Evolutionary conservation across 805 yeast genomes (phyloP).

Genomic region (Yamadazyma kitorensis): DNA sequence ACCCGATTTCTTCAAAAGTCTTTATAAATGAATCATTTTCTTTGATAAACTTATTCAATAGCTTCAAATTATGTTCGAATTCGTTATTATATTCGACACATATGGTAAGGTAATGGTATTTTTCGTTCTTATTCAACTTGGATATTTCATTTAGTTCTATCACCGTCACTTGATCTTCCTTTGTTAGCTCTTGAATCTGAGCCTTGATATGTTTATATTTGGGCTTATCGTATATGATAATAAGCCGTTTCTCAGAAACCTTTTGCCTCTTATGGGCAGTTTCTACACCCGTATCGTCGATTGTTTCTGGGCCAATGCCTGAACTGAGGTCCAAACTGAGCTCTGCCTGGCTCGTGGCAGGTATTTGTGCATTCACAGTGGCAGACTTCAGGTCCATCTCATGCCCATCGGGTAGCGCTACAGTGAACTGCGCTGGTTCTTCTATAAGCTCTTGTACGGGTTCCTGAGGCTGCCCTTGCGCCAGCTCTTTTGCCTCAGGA

Average conservation of each 20-base stretch:
- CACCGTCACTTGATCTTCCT: slow-evolving; percentile 15
- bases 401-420: no score
- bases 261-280: neutral
- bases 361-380: no score
- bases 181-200: slow-evolving; percentile 23
- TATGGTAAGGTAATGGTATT: slow-evolving; percentile 22
- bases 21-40: slow-evolving; percentile 15
- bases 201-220: slow-evolving; percentile 24
- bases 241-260: slow-evolving; percentile 9
- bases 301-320: no score
- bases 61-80: slow-evolving; percentile 22
- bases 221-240: slow-evolving; percentile 25
- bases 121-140: slow-evolving; percentile 2
- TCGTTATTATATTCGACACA: slow-evolving; percentile 31
- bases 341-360: no score
- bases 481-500: no score
- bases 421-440: no score
- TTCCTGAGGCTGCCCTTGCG: no score
- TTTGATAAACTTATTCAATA: slow-evolving; percentile 20
- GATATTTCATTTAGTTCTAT: slow-evolving; percentile 17
- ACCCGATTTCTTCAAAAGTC: slow-evolving; percentile 22
- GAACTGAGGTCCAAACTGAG: no score
- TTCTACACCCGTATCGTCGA: neutral
- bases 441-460: no score
- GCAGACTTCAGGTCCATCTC: no score